Evolutionary conservation across 257 asterid species (phyloP).

Genomic region (Solanum peruvianum): DNA sequence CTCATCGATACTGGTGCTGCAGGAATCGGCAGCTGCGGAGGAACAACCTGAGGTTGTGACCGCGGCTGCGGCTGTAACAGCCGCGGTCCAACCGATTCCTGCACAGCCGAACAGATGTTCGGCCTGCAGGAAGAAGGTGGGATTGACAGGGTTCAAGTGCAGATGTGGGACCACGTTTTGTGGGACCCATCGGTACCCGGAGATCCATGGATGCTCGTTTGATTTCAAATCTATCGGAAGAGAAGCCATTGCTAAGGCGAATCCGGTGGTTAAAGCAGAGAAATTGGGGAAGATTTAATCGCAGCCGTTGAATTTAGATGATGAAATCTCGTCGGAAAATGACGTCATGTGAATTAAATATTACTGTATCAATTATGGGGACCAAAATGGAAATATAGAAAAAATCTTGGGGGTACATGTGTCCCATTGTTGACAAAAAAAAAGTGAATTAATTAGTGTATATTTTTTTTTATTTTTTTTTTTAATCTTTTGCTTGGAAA

Average conservation of each 20-base stretch:
- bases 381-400: not conserved
- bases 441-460: slow-evolving; percentile 1
- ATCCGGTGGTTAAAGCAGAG: slow-evolving; percentile 55
- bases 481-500: not conserved
- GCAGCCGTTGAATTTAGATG: slow-evolving; percentile 11
- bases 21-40: not conserved
- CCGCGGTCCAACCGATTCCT: slow-evolving; percentile 6
- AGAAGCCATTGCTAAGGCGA: slow-evolving; percentile 83
- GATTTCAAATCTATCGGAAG: slow-evolving; percentile 74
- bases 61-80: too few species aligned
- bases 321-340: not conserved
- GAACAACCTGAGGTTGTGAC: not conserved
- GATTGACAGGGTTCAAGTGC: slow-evolving; percentile 76
- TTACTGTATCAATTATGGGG: not conserved
- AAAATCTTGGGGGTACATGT: not conserved
- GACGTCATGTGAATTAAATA: not conserved
- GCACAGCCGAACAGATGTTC: slow-evolving; percentile 46
- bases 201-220: slow-evolving; percentile 61
- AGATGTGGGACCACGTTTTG: slow-evolving; percentile 79
- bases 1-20: not conserved
- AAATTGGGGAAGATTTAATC: slow-evolving; percentile 63
- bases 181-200: slow-evolving; percentile 86
- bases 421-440: not conserved
- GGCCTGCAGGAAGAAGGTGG: slow-evolving; percentile 65
- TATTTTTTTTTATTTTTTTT: not conserved